A percentile compares a stretch with the other conserved stretches of the same genome.
phyloP scores from a whole-genome alignment of 169 alveolate species.

The Plasmodium coatneyi region DNA sequence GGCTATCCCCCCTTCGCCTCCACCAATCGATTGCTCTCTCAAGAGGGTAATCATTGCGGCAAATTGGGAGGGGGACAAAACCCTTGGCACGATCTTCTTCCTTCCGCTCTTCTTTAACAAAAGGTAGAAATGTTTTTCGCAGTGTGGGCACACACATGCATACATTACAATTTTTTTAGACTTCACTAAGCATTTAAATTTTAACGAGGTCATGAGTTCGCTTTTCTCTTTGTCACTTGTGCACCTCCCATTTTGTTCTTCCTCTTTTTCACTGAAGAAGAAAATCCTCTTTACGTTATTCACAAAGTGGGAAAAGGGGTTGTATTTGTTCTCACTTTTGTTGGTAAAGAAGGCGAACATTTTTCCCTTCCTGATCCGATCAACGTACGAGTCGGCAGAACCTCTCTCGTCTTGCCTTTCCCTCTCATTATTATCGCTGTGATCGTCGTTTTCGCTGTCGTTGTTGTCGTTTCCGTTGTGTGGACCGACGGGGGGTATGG shows the following conservation, averaged over 20 bases:
- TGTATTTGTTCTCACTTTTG: not conserved
- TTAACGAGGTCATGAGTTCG: not conserved
- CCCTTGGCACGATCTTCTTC: slow-evolving; percentile 32
- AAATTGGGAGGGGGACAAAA: slow-evolving; percentile 34
- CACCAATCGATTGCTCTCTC: not conserved
- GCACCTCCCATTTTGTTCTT: not conserved
- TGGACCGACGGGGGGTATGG: not conserved
- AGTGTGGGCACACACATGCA: slow-evolving; percentile 57
- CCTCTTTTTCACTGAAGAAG: not conserved
- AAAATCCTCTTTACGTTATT: slow-evolving; percentile 11
- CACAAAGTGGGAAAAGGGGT: slow-evolving; percentile 18
- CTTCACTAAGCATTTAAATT: not conserved
- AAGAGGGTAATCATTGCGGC: not conserved
- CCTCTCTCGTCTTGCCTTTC: not conserved
- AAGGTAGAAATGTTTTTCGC: slow-evolving; percentile 38
- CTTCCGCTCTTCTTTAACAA: slow-evolving; percentile 30
- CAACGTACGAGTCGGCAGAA: slow-evolving; percentile 2
- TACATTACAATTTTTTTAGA: not conserved
- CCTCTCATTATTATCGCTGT: not conserved
- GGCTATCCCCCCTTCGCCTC: not conserved
- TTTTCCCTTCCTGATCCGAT: not conserved
- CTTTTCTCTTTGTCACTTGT: not conserved
- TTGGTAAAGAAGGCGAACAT: slow-evolving; percentile 1
- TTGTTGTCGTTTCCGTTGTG: not conserved
- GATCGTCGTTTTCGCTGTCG: too few relatives aligned